Percentiles rank a stretch among this genome's conserved stretches.
These are phyloP conservation scores for Fusarium nelsonii DNA, from an alignment of 2,329 filamentous ascomycete species.

Conservation along the genomic window DNA sequence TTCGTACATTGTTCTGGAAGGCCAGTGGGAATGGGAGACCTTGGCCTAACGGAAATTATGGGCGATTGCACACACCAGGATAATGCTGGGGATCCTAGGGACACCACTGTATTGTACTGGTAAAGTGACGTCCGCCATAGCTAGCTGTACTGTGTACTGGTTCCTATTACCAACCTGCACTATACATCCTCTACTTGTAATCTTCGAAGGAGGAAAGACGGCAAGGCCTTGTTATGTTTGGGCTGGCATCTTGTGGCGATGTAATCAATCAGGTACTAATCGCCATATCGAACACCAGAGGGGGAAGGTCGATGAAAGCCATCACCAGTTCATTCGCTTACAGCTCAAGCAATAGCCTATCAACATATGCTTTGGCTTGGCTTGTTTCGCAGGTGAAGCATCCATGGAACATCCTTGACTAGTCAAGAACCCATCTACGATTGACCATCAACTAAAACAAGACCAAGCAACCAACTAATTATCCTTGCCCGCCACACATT, in stretches of 20 bases:
- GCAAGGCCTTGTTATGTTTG: neutral
- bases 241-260: neutral
- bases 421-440: constrained; percentile 26
- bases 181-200: neutral
- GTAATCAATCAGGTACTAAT: constrained; percentile 31
- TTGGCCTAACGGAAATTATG: constrained; percentile 42
- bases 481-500: constrained; percentile 12
- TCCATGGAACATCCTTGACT: constrained; percentile 21
- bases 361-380: constrained; percentile 11
- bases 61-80: constrained; percentile 35
- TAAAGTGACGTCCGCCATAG: constrained; percentile 2
- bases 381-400: neutral
- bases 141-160: neutral
- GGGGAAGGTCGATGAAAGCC: constrained; percentile 36
- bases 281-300: constrained; percentile 11
- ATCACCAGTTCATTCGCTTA: constrained; percentile 36
- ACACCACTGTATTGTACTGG: constrained; percentile 17
- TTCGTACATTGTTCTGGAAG: constrained; percentile 41
- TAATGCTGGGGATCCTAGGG: constrained; percentile 29
- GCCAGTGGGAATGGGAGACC: constrained; percentile 27
- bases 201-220: neutral
- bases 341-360: constrained; percentile 6
- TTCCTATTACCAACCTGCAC: too few species aligned
- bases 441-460: constrained; percentile 25
- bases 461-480: constrained; percentile 3